Evolutionary conservation across 164 flowering plant species (phyloP), one percentile per base, ranked within the genome.

Genomic region (Macadamia tetraphylla): DNA sequence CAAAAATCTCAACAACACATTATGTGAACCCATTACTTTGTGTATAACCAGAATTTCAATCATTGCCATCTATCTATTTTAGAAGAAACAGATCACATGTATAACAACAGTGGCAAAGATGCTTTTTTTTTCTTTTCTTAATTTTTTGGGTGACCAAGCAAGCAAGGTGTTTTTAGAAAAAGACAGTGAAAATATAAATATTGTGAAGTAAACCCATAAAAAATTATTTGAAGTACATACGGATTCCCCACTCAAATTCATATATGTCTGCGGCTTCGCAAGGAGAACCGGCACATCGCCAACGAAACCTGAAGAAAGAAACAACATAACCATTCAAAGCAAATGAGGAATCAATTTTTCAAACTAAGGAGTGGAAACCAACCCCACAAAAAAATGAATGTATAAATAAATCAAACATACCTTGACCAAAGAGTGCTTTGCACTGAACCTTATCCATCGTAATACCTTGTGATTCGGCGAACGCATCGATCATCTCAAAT

Each of bases 171-270:
- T 23, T 23, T 23, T 23, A 23, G 23, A 23, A 23, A 23, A 23
- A 23, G 23, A 23, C 23, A 23, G 23, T 23, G 23, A 23, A 23
- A 23, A 23, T 23, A 23, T 23, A 23, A 23, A 23, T 23, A 23
- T 23, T 23, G 23, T 23, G 23, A 23, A 23, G 23, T 23, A 23
- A 23, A 23, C 23, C 23, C 23, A 30, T 15, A 3, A 1, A 10
- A 29, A 35, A 35, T 2, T 2, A 35, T 35, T 35, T 5, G 5
- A 4, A 12, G 56, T 23, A 71, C 87, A 80, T 76, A 94, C 97
- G 52, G 97, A 90, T 86, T 94, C 94, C 67, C 99, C 99, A 66
- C 92, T 92, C 73, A 94, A 70, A 69, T 94, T 94, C 97, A 94
- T 90, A 79, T 92, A 90, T 35, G 97, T 94, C 76, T 92, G 98